These are phyloP conservation scores for Suillus lakei DNA, from an alignment of 768 basidiomycete species.

Conservation along the genomic window DNA sequence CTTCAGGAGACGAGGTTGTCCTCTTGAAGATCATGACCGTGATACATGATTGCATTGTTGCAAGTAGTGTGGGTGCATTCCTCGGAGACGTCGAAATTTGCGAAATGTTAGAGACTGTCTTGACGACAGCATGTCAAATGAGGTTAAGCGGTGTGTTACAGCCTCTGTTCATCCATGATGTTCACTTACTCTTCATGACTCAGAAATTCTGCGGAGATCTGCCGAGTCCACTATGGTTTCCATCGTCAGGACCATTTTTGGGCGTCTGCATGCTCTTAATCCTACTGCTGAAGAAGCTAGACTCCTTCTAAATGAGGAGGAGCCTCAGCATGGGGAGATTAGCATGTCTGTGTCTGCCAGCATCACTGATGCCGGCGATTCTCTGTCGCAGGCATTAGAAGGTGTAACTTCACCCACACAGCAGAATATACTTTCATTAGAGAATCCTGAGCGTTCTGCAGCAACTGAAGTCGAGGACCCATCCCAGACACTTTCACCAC, in stretches of 20 bases:
- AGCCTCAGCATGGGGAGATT: slow-evolving; percentile 58
- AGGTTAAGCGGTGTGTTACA: slow-evolving; percentile 81
- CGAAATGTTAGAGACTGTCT: slow-evolving; percentile 96
- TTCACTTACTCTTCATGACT: slow-evolving; percentile 19
- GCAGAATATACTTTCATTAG: slow-evolving; percentile 18
- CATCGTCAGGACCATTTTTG: slow-evolving; percentile 83
- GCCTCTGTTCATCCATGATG: slow-evolving; percentile 11
- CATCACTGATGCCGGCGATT: slow-evolving; percentile 27
- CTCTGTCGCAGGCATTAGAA: slow-evolving; percentile 8
- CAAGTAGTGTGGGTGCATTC: slow-evolving; percentile 60
- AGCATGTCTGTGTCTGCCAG: slow-evolving; percentile 61
- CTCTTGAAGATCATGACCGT: slow-evolving; percentile 90
- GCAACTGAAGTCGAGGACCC: slow-evolving; percentile 33
- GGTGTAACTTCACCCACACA: slow-evolving; percentile 16
- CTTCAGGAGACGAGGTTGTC: slow-evolving; percentile 97
- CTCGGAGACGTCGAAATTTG: slow-evolving; percentile 95
- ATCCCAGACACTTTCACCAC: slow-evolving; percentile 23
- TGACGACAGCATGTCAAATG: slow-evolving; percentile 97
- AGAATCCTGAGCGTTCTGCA: slow-evolving; percentile 11
- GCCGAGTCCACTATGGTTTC: slow-evolving; percentile 90
- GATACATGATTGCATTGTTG: slow-evolving; percentile 82
- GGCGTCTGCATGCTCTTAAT: slow-evolving; percentile 68
- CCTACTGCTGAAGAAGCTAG: slow-evolving; percentile 72
- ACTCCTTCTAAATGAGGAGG: slow-evolving; percentile 53
- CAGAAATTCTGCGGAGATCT: slow-evolving; percentile 86